Evolutionary conservation across 495 filamentous ascomycete species (phyloP).

Genomic region (Penicillium cataractarum): DNA sequence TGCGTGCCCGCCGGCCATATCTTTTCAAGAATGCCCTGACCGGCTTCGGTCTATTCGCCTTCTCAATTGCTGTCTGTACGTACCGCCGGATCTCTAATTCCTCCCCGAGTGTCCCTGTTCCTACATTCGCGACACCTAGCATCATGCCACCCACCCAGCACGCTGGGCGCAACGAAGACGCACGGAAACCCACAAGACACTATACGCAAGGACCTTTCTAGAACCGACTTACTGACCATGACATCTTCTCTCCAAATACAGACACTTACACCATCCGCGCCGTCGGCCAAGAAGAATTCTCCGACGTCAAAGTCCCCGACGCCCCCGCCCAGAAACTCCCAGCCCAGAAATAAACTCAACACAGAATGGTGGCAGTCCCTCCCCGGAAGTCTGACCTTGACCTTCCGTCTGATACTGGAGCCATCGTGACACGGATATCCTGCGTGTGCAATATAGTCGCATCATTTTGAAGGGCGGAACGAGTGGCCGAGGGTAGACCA

Average conservation of each 20-base stretch:
- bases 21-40: constrained; percentile 85
- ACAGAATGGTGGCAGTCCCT: neutral
- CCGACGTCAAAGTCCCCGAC: constrained; percentile 87
- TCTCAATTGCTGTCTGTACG: constrained; percentile 83
- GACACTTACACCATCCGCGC: constrained; percentile 87
- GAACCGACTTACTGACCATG: constrained; percentile 6
- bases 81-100: constrained; percentile 21
- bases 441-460: constrained; percentile 27
- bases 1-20: constrained; percentile 88
- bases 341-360: constrained; percentile 11
- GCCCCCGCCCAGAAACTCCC: constrained; percentile 51
- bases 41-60: constrained; percentile 67
- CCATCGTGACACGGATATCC: neutral
- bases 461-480: constrained; percentile 4
- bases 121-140: neutral
- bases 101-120: neutral
- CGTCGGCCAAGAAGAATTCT: constrained; percentile 96
- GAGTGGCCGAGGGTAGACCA: constrained; percentile 6
- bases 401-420: neutral
- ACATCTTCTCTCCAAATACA: constrained; percentile 35
- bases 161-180: neutral
- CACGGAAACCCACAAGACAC: neutral
- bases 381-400: neutral
- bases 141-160: neutral
- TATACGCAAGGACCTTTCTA: neutral